Conservation (phyloP, 1,284 basidiomycete species). For the Moniliophthora roreri region DNA sequence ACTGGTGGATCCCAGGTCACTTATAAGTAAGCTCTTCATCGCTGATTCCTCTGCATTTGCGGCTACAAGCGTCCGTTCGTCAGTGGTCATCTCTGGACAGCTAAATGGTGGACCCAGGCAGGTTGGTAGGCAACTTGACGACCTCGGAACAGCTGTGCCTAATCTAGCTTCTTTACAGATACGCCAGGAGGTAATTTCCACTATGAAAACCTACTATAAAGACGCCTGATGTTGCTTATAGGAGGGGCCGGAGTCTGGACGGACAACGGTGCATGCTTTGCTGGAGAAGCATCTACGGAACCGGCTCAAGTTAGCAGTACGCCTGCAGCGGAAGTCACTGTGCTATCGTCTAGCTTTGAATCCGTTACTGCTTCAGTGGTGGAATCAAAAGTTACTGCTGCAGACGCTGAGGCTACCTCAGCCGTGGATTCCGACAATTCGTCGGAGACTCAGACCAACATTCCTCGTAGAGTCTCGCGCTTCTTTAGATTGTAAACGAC, state of each 20-base stretch:
- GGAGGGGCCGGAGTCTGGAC: constrained; percentile 28
- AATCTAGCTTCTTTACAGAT: constrained; percentile 24
- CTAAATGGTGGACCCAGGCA: constrained; percentile 55
- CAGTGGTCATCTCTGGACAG: constrained; percentile 53
- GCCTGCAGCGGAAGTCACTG: not conserved
- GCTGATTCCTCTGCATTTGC: not conserved
- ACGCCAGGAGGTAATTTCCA: constrained; percentile 40
- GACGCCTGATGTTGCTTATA: constrained; percentile 7
- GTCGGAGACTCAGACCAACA: too few relatives aligned
- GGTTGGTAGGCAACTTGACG: constrained; percentile 9
- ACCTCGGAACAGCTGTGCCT: not conserved
- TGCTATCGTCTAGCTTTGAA: not conserved
- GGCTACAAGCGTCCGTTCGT: not conserved
- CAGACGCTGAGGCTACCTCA: not conserved
- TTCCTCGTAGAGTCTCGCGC: constrained; percentile 6
- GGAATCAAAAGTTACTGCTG: not conserved
- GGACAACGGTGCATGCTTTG: constrained; percentile 28
- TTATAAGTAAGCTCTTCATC: constrained; percentile 30
- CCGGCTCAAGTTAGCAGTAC: not conserved
- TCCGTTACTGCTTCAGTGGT: not conserved
- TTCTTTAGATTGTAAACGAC: constrained; percentile 8
- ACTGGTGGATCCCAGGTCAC: constrained; percentile 41
- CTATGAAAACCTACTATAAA: not conserved
- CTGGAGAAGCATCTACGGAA: constrained; percentile 2
- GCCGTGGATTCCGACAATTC: not conserved